phyloP scores from a whole-genome alignment of 2,329 filamentous ascomycete genomes.

The Ophiocordyceps robertsii region DNA sequence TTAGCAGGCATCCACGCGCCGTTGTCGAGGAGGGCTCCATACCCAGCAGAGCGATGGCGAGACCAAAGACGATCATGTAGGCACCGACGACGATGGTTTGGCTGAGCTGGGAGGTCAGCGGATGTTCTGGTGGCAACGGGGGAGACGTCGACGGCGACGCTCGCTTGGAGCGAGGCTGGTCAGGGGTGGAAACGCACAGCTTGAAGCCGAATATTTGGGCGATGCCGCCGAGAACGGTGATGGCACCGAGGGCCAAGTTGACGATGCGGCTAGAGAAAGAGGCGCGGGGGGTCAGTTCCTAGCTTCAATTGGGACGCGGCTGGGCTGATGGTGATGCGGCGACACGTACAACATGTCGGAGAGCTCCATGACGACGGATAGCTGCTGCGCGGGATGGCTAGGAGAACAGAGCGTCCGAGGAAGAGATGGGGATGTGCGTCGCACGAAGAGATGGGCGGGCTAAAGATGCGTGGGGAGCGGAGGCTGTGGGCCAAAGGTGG shows the following conservation, averaged over 20 bases:
- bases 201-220: constrained; percentile 50
- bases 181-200: constrained; percentile 35
- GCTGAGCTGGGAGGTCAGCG: background rate
- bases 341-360: constrained; percentile 73
- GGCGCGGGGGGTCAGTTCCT: constrained; percentile 19
- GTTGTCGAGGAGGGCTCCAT: constrained; percentile 6
- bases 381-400: background rate
- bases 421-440: background rate
- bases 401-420: background rate
- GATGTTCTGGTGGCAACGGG: background rate
- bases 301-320: background rate
- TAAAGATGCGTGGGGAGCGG: background rate
- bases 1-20: constrained; percentile 8
- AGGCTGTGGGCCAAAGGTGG: background rate
- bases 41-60: constrained; percentile 57
- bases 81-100: constrained; percentile 58
- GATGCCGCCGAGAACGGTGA: constrained; percentile 79
- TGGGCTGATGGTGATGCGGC: background rate
- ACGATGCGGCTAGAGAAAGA: constrained; percentile 62
- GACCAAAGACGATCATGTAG: constrained; percentile 86
- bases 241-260: constrained; percentile 75
- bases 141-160: background rate
- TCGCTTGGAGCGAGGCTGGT: background rate
- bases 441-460: background rate
- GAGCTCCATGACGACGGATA: constrained; percentile 56